These are phyloP conservation scores for Alternaria hordeiaustralica DNA, from an alignment of 2,329 filamentous ascomycete species.

Conservation along the genomic window DNA sequence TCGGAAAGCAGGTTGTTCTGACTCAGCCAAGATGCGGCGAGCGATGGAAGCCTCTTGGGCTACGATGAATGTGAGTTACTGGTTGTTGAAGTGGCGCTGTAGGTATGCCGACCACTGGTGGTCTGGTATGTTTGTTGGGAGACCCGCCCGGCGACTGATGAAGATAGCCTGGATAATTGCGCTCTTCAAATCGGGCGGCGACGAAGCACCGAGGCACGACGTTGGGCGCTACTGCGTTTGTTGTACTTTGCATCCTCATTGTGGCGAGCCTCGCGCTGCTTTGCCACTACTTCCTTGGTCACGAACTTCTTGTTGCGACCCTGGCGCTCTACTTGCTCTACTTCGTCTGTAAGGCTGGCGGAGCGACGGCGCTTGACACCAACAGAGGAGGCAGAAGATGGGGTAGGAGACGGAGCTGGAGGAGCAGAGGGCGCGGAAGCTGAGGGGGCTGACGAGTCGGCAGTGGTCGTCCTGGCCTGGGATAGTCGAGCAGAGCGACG, in stretches of 20 bases:
- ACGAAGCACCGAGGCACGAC: not conserved
- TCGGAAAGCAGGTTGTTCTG: accelerated
- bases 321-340: not conserved
- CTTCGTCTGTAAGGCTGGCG: not conserved
- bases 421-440: not conserved
- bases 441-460: not conserved
- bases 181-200: not conserved
- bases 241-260: not conserved
- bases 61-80: not conserved
- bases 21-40: accelerated
- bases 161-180: too few species aligned
- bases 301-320: not conserved
- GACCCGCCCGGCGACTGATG: too few species aligned
- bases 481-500: not conserved
- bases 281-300: not conserved
- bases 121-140: not conserved
- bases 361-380: not conserved
- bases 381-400: too few species aligned
- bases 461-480: not conserved
- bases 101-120: accelerated
- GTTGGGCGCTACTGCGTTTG: not conserved
- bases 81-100: not conserved
- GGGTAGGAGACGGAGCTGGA: not conserved
- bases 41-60: not conserved
- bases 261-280: not conserved